Percentiles rank a stretch among this genome's conserved stretches.
Conservation (phyloP, 768 basidiomycete species). For the Mycena amicta region DNA sequence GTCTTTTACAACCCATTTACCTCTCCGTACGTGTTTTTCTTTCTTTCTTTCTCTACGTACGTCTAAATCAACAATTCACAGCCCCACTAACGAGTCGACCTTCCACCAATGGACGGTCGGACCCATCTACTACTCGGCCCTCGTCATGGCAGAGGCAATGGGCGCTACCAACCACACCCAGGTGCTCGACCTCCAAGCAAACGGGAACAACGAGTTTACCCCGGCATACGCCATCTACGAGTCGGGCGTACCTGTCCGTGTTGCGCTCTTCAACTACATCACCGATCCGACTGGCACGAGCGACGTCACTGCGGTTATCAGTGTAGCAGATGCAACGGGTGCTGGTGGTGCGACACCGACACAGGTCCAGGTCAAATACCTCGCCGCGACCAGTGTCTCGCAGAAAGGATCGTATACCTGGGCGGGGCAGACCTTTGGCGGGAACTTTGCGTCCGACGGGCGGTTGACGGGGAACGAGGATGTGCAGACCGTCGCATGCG, state of each 20-base stretch:
- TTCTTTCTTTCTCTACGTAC: too few relatives aligned
- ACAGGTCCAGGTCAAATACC: slow-evolving; percentile 59
- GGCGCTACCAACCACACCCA: slow-evolving; percentile 63
- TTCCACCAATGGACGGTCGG: slow-evolving; percentile 75
- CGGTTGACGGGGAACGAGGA: slow-evolving; percentile 55
- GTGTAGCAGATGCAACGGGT: slow-evolving; percentile 46
- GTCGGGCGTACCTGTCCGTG: slow-evolving; percentile 56
- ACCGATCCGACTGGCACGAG: slow-evolving; percentile 60
- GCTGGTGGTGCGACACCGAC: slow-evolving; percentile 42
- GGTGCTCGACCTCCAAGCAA: slow-evolving; percentile 64
- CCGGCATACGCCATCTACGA: slow-evolving; percentile 79
- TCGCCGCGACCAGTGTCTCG: slow-evolving; percentile 6
- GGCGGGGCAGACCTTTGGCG: slow-evolving; percentile 52
- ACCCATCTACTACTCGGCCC: slow-evolving; percentile 74
- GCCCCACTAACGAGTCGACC: slow-evolving; percentile 54
- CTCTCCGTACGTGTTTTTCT: too few relatives aligned
- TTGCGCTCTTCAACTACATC: slow-evolving; percentile 75
- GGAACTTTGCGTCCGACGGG: slow-evolving; percentile 65
- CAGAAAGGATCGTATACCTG: slow-evolving; percentile 12
- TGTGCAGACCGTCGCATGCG: slow-evolving; percentile 62
- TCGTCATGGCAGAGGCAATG: slow-evolving; percentile 70
- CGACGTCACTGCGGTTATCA: slow-evolving; percentile 54
- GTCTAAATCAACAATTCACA: too few relatives aligned
- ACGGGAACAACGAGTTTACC: slow-evolving; percentile 53
- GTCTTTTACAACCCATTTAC: slow-evolving; percentile 32